Conservation (phyloP, 2,329 filamentous ascomycete genomes). For the Diaporthe ilicicola region DNA sequence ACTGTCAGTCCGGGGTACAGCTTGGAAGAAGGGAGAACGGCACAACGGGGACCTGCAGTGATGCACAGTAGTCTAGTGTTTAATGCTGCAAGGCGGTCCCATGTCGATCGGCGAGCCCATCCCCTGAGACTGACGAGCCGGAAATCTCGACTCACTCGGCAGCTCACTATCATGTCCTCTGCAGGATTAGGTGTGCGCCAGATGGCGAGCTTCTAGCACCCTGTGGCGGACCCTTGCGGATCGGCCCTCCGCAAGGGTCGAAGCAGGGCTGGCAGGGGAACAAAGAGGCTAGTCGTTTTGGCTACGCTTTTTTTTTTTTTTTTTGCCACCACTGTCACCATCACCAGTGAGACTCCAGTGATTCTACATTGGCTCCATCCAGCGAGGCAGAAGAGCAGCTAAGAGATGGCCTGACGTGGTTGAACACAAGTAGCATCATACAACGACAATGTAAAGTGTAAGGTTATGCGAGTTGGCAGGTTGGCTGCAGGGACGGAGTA, state of each 20-base stretch:
- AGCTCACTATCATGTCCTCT: not conserved
- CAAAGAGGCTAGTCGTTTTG: too few species aligned
- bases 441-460: too few species aligned
- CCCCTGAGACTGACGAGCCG: not conserved
- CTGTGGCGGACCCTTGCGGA: constrained; percentile 6
- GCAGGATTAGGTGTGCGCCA: not conserved
- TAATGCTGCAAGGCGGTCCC: too few species aligned
- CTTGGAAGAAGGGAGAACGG: not conserved
- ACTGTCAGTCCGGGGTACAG: not conserved
- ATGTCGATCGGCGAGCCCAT: not conserved
- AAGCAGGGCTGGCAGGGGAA: too few species aligned
- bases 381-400: too few species aligned
- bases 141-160: not conserved
- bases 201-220: not conserved
- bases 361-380: too few species aligned
- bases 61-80: not conserved
- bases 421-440: too few species aligned
- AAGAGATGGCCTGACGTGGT: too few species aligned
- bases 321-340: too few species aligned
- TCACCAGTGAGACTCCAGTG: too few species aligned
- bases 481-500: not conserved
- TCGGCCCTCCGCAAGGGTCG: constrained; percentile 24
- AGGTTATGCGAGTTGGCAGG: too few species aligned
- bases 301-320: too few species aligned
- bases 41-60: not conserved